These are phyloP conservation scores for Ophiocordyceps sinensis DNA, from an alignment of 2,329 filamentous ascomycete genomes.

Conservation along the genomic window DNA sequence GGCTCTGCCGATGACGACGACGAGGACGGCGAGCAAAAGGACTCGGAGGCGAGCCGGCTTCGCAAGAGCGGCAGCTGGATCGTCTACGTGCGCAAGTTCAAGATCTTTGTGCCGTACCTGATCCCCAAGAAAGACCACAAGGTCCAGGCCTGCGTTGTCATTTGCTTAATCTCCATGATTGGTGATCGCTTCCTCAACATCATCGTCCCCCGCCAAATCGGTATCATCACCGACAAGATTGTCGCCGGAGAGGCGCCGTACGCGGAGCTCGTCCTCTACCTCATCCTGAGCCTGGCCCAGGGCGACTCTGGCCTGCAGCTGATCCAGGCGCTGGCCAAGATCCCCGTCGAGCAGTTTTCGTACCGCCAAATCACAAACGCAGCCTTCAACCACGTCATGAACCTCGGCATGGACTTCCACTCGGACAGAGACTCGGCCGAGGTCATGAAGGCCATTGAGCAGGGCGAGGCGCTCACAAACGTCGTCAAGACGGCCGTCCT, in stretches of 20 bases:
- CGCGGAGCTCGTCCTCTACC: conserved; percentile 7
- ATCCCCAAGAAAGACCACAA: conserved; percentile 15
- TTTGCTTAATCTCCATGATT: conserved; percentile 10
- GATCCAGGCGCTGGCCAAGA: conserved; percentile 12
- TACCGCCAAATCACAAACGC: conserved; percentile 43
- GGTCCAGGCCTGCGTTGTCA: conserved; percentile 13
- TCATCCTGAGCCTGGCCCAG: conserved; percentile 5
- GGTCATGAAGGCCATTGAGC: conserved; percentile 48
- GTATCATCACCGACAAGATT: conserved; percentile 15
- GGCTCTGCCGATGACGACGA: neutral
- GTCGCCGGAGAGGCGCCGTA: conserved; percentile 9
- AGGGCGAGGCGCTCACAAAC: conserved; percentile 44
- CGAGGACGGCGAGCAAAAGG: neutral
- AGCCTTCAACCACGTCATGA: conserved; percentile 53
- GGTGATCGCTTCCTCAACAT: conserved; percentile 14
- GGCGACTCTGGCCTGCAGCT: conserved; percentile 8
- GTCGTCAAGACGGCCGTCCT: conserved; percentile 42
- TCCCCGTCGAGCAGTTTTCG: conserved; percentile 20
- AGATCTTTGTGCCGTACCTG: conserved; percentile 15
- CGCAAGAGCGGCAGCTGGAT: conserved; percentile 10
- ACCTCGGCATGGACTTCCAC: conserved; percentile 58
- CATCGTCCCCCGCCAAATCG: conserved; percentile 17
- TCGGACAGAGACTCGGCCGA: conserved; percentile 49
- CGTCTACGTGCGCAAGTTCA: conserved; percentile 16
- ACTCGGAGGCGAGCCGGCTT: conserved; percentile 8